Base-by-base conservation (phyloP, 1,284 basidiomycete genomes). In the Boletus chippewaensis region DNA sequence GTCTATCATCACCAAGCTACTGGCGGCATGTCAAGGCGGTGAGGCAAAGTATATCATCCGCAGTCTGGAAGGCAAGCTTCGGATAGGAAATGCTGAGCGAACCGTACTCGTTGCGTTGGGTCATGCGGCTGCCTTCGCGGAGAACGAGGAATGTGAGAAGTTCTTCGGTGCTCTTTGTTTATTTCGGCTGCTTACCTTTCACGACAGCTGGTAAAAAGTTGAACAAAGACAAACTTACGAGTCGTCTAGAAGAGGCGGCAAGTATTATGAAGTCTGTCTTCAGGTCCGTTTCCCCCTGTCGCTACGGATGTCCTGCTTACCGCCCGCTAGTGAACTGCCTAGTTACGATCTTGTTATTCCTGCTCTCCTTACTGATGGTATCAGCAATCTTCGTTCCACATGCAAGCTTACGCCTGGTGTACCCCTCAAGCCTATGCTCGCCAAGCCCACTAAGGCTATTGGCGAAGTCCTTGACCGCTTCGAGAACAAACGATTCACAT, bases 401-500 rank as follows among this genome's bases (percentile, higher is more conserved):
- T 98, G 96, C 76, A 94, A 91, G 67, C 80, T 99, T 28, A 95
- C 91, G 4, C 95, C 96, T 6, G 92, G 93, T 59, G 86, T 99
- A 5, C 96, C 96, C 1, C 78, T 99, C 39, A 99, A 99, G 65
- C 96, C 96, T 7, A 99, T 99, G 96, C 76, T 99, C 47, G 96
- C 96, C n/a, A 99, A 98, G 71, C 96, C 96, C 3, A 99, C 96
- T 0, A 99, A 99, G 69, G 95, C 95, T 0, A 98, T 99, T 59
- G 86, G 89, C n/a, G 96, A 99, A 70, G 95, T 99, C 6, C 79
- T 99, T 18, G 95, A 99, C 71, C 78, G 95, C 45, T 99, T 99
- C 63, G 96, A 99, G 69, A 86, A 84, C 62, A 94, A 95, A 69
- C 81, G 80, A 43, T 99, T 99, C 68, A 98, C 96, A 5, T 99